Evolutionary conservation across 495 filamentous ascomycete species (phyloP), one percentile per base, ranked within the genome.

Genomic region (Penicillium dipodomyicola): DNA sequence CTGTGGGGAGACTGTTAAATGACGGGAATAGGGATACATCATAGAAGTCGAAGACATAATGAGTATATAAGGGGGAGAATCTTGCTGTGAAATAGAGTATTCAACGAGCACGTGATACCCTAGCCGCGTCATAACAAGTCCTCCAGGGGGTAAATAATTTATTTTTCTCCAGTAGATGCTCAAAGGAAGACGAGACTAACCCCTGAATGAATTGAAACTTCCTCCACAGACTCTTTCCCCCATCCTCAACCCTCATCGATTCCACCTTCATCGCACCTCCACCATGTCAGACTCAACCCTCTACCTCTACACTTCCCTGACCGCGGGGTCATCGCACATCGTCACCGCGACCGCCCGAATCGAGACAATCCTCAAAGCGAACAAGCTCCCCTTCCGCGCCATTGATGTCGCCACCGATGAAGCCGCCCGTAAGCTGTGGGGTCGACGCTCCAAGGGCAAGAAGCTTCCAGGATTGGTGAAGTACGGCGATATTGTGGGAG

Each of bases 241-340:
- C 10, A 46, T 12, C 17, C 45, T 48, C 29, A 12, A 32, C 25
- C 5, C 10, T 9, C 15, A 20, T 17, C 20, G 10, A 20, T 17
- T 20, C 19, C 25, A 42, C 19, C 19, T 1, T 11, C 23, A 15
- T n/a, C 35, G 23, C 35, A 40, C 32, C 25, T 51, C 45, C 52
- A 62, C 29, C 51, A 77, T 77, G 74, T 63, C 82, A 49, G 90
- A 95, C 74, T 82, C 87, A 9, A 87, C 87, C 20, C 86, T 97
- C 39, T 97, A 92, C 75, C 85, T 97, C 67, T 96, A 92, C 77
- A 96, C 92, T 52, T 96, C 91, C 61, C 80, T 97, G 23, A 96
- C 92, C n/a, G 88, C 92, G 54, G 92, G 92, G 60, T 96, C 91
- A 5, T 96, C 92, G n/a, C 91, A 96, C 72, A 97, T 97, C 72